These are phyloP conservation scores for Suhomyces sp. DNA, from an alignment of 805 yeast species.

Conservation along the genomic window DNA sequence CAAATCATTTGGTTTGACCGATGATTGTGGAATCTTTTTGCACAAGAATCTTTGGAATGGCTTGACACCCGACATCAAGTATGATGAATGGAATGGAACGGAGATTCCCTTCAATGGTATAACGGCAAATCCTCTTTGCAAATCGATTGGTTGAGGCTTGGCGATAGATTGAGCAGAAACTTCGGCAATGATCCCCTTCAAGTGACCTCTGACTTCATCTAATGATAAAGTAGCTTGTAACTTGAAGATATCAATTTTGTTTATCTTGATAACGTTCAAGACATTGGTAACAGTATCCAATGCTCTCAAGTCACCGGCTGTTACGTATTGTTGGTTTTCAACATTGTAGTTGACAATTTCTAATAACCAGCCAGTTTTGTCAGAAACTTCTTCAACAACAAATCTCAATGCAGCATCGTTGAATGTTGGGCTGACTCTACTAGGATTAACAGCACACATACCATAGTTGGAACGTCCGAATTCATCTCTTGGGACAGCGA, in stretches of 20 bases:
- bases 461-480: slow-evolving; percentile 97
- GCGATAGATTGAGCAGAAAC: slow-evolving; percentile 77
- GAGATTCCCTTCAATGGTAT: slow-evolving; percentile 98
- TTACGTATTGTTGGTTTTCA: slow-evolving; percentile 96
- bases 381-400: slow-evolving; percentile 85
- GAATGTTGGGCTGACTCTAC: slow-evolving; percentile 86
- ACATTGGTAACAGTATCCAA: slow-evolving; percentile 92
- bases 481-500: slow-evolving; percentile 97
- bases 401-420: slow-evolving; percentile 90
- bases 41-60: slow-evolving; percentile 97
- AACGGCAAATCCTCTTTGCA: slow-evolving; percentile 97
- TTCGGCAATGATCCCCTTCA: slow-evolving; percentile 84
- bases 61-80: slow-evolving; percentile 96
- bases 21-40: slow-evolving; percentile 92
- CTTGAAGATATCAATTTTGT: slow-evolving; percentile 90
- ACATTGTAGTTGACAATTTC: slow-evolving; percentile 98
- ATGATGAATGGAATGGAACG: slow-evolving; percentile 99
- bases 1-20: slow-evolving; percentile 91
- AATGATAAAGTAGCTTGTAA: slow-evolving; percentile 77
- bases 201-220: slow-evolving; percentile 86
- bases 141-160: slow-evolving; percentile 94
- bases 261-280: slow-evolving; percentile 86
- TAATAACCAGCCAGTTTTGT: slow-evolving; percentile 86
- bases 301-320: slow-evolving; percentile 98
- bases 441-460: slow-evolving; percentile 98